Evolutionary conservation across 2,329 filamentous ascomycete species (phyloP).

Genomic region (Trichophyton rubrum): DNA sequence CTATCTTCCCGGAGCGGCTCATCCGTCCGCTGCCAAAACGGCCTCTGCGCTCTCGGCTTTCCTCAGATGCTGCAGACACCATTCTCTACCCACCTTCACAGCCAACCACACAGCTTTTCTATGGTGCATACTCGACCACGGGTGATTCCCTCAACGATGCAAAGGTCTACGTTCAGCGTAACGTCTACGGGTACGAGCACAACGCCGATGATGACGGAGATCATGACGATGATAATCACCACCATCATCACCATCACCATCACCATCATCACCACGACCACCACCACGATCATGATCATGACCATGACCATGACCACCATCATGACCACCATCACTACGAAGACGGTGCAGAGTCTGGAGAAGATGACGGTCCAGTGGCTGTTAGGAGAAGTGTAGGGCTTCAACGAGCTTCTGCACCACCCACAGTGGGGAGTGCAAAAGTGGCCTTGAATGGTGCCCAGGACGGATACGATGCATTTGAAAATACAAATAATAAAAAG

Average conservation of each 20-base stretch:
- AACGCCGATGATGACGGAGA: slow-evolving; percentile 24
- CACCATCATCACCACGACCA: slow-evolving; percentile 37
- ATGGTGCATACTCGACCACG: slow-evolving; percentile 52
- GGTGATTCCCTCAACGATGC: slow-evolving; percentile 39
- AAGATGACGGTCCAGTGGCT: slow-evolving; percentile 41
- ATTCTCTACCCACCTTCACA: slow-evolving; percentile 72
- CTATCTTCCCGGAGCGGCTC: slow-evolving; percentile 74
- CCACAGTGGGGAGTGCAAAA: slow-evolving; percentile 26
- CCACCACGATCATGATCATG: slow-evolving; percentile 35
- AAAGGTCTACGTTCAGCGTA: slow-evolving; percentile 36
- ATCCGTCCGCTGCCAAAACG: slow-evolving; percentile 88
- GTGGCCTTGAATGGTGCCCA: slow-evolving; percentile 55
- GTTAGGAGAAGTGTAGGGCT: slow-evolving; percentile 28
- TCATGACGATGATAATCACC: slow-evolving; percentile 38
- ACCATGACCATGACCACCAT: slow-evolving; percentile 27
- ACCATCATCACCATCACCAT: slow-evolving; percentile 23
- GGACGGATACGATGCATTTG: slow-evolving; percentile 92
- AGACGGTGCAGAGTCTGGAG: slow-evolving; percentile 48
- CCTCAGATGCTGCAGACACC: slow-evolving; percentile 67
- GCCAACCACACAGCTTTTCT: slow-evolving; percentile 61
- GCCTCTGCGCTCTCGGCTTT: slow-evolving; percentile 73
- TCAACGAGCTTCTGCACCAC: slow-evolving; percentile 26
- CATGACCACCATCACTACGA: slow-evolving; percentile 28
- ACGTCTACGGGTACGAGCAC: slow-evolving; percentile 28
- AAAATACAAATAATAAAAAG: slow-evolving; percentile 99